These are phyloP conservation scores for Trichoderma aggressivum DNA, from an alignment of 2,329 filamentous ascomycete genomes.

Conservation along the genomic window DNA sequence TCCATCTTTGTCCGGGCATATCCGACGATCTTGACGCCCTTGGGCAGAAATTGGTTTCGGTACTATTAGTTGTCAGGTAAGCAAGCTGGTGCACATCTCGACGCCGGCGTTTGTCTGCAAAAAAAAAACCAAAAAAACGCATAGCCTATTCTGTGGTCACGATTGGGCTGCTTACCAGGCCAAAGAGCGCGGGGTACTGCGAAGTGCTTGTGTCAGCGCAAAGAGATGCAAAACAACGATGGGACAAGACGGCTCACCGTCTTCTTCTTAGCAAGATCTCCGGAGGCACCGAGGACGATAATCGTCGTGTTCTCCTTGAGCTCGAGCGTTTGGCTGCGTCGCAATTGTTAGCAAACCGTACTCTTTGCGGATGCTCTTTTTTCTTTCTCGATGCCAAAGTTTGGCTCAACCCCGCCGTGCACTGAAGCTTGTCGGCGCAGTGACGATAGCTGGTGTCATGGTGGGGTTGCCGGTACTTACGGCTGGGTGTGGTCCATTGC, in stretches of 20 bases:
- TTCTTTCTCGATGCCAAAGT: background rate
- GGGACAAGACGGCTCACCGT: slow-evolving; percentile 59
- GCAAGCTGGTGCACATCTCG: slow-evolving; percentile 6
- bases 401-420: slow-evolving; percentile 15
- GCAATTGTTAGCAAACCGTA: slow-evolving; percentile 16
- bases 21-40: slow-evolving; percentile 94
- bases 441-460: slow-evolving; percentile 19
- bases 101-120: background rate
- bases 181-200: slow-evolving; percentile 94
- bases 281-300: slow-evolving; percentile 92
- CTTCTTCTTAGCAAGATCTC: slow-evolving; percentile 99
- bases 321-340: slow-evolving; percentile 69
- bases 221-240: slow-evolving; percentile 5
- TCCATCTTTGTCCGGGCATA: slow-evolving; percentile 99
- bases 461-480: slow-evolving; percentile 19
- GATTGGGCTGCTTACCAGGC: slow-evolving; percentile 65
- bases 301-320: slow-evolving; percentile 98
- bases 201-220: slow-evolving; percentile 14
- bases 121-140: background rate
- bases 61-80: slow-evolving; percentile 61
- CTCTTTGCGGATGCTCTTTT: background rate
- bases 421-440: slow-evolving; percentile 13
- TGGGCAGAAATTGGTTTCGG: slow-evolving; percentile 97
- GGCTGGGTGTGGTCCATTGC: slow-evolving; percentile 19
- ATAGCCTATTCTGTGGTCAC: background rate